Percentiles rank a stretch among this genome's conserved stretches.
phyloP scores from a whole-genome alignment of 2,329 filamentous ascomycete genomes.

The Penicillium sp. region DNA sequence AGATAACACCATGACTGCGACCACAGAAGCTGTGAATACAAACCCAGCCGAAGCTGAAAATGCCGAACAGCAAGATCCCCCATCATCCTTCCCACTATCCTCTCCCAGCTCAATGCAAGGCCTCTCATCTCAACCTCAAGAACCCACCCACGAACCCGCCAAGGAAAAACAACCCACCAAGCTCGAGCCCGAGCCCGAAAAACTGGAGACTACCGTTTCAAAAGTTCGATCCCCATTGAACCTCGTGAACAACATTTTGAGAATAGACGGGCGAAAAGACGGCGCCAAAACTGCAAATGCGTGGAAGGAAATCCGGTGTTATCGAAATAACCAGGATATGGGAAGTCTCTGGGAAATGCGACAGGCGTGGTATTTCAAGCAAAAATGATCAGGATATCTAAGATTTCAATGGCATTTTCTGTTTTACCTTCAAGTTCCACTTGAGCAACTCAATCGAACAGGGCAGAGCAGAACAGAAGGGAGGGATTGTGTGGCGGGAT shows the following conservation, averaged over 20 bases:
- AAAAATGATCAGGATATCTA: constrained; percentile 16
- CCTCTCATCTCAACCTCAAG: too few relatives aligned
- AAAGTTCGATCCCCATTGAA: constrained; percentile 34
- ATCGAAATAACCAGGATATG: constrained; percentile 51
- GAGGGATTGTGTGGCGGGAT: too few relatives aligned
- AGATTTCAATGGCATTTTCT: background rate
- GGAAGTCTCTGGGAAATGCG: constrained; percentile 51
- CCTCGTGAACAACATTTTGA: constrained; percentile 41
- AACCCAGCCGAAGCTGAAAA: too few relatives aligned
- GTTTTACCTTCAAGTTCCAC: background rate
- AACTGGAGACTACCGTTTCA: constrained; percentile 31
- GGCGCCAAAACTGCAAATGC: constrained; percentile 41
- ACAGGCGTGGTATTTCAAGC: constrained; percentile 43
- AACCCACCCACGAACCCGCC: too few relatives aligned
- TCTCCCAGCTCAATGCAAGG: too few relatives aligned
- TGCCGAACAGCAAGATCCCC: too few relatives aligned
- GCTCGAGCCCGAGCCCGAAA: background rate
- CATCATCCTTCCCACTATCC: too few relatives aligned
- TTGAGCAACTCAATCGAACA: too few relatives aligned
- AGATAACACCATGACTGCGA: too few relatives aligned
- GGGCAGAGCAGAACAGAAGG: too few relatives aligned
- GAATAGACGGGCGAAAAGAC: constrained; percentile 45
- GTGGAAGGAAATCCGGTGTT: constrained; percentile 50
- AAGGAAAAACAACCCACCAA: too few relatives aligned
- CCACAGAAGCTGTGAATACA: too few relatives aligned